Base-by-base conservation (phyloP, 345 rosid genomes). In the Salix purpurea region DNA sequence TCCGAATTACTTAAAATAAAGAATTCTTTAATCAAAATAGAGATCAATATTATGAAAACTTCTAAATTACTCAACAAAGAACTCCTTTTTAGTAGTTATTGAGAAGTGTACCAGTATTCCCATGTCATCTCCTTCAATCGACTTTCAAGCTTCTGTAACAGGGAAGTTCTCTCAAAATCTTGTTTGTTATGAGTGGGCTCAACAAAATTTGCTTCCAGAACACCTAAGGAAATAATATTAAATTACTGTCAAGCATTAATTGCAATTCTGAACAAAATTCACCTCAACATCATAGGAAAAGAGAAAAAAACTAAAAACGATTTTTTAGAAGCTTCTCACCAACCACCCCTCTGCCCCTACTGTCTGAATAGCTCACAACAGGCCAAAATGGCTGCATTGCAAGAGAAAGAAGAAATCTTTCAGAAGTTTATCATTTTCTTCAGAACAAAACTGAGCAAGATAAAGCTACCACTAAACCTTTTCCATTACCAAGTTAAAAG, bases 121-220 rank as follows among this genome's bases (percentile, higher is more conserved):
- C 74, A 78, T 12, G 96, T 90, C 99, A 96, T 93, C 80, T 93
- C 96, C 84, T 93, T 96, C 82, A 96, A 81, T 52, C 99, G 97
- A 80, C 26, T 66, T 91, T 96, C 99, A 83, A 93, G 96, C 84
- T 89, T 96, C 82, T 96, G 98, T 79, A 96, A 91, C 72, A 96
- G 91, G 76, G 94, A 82, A 78, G 99, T 96, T 82, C 93, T 96
- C 87, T 96, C 99, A 78, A 96, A 92, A 76, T 92, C 99, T 82
- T 93, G 99, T 84, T 96, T 96, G 88, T 89, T 90, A 86, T 96
- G 99, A 78, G 93, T 88, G 62, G 99, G 99, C 88, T 96, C 90
- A 60, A 96, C 74, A 83, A 92, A 91, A 84, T 96, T 90, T 83
- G 99, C 96, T 87, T 96, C 97, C 77, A 96, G 79, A 78, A 89